These are phyloP conservation scores for Diaporthe vexans DNA, from an alignment of 2,329 filamentous ascomycete genomes.

Conservation along the genomic window DNA sequence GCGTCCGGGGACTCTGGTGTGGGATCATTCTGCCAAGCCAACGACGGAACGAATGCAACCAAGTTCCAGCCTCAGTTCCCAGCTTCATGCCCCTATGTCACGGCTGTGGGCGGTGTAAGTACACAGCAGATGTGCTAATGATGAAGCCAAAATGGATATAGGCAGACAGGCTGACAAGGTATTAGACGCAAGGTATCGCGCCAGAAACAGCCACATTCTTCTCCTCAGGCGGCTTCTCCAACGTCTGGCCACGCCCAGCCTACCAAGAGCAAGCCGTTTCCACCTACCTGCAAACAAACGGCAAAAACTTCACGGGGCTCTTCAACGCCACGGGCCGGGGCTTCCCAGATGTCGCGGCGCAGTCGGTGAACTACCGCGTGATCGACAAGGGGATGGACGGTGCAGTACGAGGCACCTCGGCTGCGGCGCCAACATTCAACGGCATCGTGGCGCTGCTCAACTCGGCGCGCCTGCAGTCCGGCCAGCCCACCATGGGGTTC, in stretches of 20 bases:
- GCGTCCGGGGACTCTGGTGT: slow-evolving; percentile 71
- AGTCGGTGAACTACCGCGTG: slow-evolving; percentile 51
- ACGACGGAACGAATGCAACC: slow-evolving; percentile 66
- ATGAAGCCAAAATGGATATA: not conserved
- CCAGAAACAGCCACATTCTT: slow-evolving; percentile 58
- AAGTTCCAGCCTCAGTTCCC: slow-evolving; percentile 75
- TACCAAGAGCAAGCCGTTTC: slow-evolving; percentile 44
- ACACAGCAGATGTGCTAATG: not conserved
- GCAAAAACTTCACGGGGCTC: slow-evolving; percentile 15
- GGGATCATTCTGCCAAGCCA: slow-evolving; percentile 68
- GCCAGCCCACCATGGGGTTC: slow-evolving; percentile 60
- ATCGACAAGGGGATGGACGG: slow-evolving; percentile 52
- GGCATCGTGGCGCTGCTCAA: slow-evolving; percentile 70
- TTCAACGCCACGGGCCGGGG: slow-evolving; percentile 61
- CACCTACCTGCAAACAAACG: slow-evolving; percentile 2
- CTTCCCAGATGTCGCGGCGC: slow-evolving; percentile 72
- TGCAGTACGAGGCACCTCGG: slow-evolving; percentile 52
- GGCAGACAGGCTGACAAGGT: not conserved
- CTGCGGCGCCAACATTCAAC: slow-evolving; percentile 67
- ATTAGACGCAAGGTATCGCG: slow-evolving; percentile 54
- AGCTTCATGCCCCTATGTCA: slow-evolving; percentile 77
- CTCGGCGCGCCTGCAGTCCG: slow-evolving; percentile 62
- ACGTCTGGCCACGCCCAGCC: slow-evolving; percentile 46
- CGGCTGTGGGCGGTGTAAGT: slow-evolving; percentile 69
- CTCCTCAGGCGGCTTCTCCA: slow-evolving; percentile 56